These are phyloP conservation scores for Jatropha curcas DNA, from an alignment of 345 rosid genomes.

Conservation along the genomic window DNA sequence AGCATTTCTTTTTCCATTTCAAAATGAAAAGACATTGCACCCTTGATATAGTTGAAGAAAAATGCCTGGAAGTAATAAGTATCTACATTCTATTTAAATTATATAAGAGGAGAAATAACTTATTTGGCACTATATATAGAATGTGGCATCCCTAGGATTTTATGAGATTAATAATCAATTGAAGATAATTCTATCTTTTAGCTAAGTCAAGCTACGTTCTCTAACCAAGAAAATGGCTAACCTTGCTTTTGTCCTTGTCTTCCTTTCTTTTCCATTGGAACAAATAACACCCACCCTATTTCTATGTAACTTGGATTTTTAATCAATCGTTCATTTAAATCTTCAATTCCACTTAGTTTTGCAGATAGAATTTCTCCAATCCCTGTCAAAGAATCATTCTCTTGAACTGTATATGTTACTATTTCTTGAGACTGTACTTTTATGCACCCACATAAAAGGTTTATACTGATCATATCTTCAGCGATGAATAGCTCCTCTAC, in stretches of 20 bases:
- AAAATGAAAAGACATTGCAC: too few relatives aligned
- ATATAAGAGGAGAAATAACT: too few relatives aligned
- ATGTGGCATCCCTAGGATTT: too few relatives aligned
- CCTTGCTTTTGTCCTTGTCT: constrained; percentile 22
- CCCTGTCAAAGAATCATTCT: constrained; percentile 21
- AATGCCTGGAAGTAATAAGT: too few relatives aligned
- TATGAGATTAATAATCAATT: not conserved
- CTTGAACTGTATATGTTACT: constrained; percentile 36
- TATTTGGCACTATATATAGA: too few relatives aligned
- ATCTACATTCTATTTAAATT: too few relatives aligned
- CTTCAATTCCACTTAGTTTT: constrained; percentile 18
- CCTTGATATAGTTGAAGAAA: too few relatives aligned
- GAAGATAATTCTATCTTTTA: too few relatives aligned
- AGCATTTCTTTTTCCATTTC: too few relatives aligned
- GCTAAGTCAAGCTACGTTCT: too few relatives aligned
- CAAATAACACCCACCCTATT: constrained; percentile 36
- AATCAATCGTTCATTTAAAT: constrained; percentile 13
- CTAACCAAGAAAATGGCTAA: too few relatives aligned
- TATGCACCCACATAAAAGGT: constrained; percentile 34
- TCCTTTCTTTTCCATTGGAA: constrained; percentile 24
- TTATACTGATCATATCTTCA: constrained; percentile 15
- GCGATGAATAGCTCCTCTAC: constrained; percentile 16
- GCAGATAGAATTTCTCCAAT: constrained; percentile 34
- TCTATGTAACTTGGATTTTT: constrained; percentile 29
- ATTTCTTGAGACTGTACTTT: constrained; percentile 22